A percentile compares a stretch with the other conserved stretches of the same genome.
These are phyloP conservation scores for Beauveria asiatica DNA, from an alignment of 2,329 filamentous ascomycete genomes.

Conservation along the genomic window DNA sequence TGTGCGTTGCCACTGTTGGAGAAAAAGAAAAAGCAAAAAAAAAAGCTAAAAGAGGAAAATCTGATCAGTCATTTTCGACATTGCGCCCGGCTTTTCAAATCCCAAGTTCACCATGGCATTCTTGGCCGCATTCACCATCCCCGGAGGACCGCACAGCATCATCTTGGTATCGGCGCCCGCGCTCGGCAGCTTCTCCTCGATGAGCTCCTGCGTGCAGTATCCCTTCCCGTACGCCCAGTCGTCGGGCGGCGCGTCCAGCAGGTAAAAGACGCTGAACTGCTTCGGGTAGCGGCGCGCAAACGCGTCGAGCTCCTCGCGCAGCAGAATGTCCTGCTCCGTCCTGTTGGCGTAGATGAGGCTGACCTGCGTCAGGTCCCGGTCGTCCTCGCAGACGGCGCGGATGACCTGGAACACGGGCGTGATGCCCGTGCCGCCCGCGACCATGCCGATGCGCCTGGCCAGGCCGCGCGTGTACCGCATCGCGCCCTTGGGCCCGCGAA, in stretches of 20 bases:
- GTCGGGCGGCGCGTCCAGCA: conserved; percentile 39
- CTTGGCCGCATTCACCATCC: conserved; percentile 50
- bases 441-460: conserved; percentile 42
- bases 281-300: conserved; percentile 42
- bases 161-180: conserved; percentile 19
- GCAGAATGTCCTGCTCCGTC: conserved; percentile 49
- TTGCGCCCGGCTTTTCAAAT: conserved; percentile 39
- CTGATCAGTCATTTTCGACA: conserved; percentile 45
- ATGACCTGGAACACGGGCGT: conserved; percentile 42
- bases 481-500: conserved; percentile 48
- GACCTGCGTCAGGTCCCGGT: conserved; percentile 43
- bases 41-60: conserved; percentile 44
- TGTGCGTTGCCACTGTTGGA: not conserved
- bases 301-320: conserved; percentile 45
- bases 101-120: conserved; percentile 39
- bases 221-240: conserved; percentile 42
- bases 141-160: conserved; percentile 46
- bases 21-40: too few relatives aligned
- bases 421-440: conserved; percentile 36
- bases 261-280: conserved; percentile 48
- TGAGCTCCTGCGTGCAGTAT: conserved; percentile 41
- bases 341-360: conserved; percentile 52
- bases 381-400: conserved; percentile 53
- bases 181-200: conserved; percentile 43
- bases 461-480: conserved; percentile 41